phyloP scores from a whole-genome alignment of 108 stramenopile genomes.

The Epithemia pelagica region DNA sequence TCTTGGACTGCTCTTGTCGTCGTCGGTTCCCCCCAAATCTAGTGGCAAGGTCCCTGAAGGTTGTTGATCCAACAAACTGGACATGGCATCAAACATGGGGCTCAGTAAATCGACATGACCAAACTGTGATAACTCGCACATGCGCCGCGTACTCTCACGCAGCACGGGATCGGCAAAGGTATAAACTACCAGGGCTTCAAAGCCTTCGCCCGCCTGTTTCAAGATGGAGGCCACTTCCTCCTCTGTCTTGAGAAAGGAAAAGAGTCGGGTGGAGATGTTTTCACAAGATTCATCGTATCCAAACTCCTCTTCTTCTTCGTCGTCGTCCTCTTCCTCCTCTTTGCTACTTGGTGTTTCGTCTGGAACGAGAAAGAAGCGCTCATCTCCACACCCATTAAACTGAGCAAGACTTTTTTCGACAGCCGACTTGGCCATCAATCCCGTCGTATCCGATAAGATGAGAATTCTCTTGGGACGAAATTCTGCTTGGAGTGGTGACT shows the following conservation, averaged over 20 bases:
- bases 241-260: slow-evolving; percentile 14
- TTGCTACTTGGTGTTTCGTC: not conserved
- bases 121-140: slow-evolving; percentile 16
- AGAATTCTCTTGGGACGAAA: slow-evolving; percentile 11
- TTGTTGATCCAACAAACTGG: slow-evolving; percentile 19
- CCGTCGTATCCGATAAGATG: slow-evolving; percentile 32
- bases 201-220: slow-evolving; percentile 16
- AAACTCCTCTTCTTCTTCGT: slow-evolving; percentile 16
- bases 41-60: too few species aligned
- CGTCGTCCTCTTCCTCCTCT: not conserved
- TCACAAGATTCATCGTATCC: slow-evolving; percentile 13
- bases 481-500: not conserved
- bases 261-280: slow-evolving; percentile 3
- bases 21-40: slow-evolving; percentile 19
- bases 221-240: slow-evolving; percentile 19
- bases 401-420: slow-evolving; percentile 26
- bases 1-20: not conserved
- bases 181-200: slow-evolving; percentile 26
- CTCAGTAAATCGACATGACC: slow-evolving; percentile 34
- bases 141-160: slow-evolving; percentile 8
- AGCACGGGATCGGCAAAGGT: slow-evolving; percentile 32
- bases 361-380: slow-evolving; percentile 1
- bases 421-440: slow-evolving; percentile 27
- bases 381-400: slow-evolving; percentile 26
- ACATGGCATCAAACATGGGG: slow-evolving; percentile 24